Percentiles rank a stretch among this genome's conserved stretches.
These are phyloP conservation scores for Litchi chinensis DNA, from an alignment of 345 rosid genomes.

Conservation along the genomic window DNA sequence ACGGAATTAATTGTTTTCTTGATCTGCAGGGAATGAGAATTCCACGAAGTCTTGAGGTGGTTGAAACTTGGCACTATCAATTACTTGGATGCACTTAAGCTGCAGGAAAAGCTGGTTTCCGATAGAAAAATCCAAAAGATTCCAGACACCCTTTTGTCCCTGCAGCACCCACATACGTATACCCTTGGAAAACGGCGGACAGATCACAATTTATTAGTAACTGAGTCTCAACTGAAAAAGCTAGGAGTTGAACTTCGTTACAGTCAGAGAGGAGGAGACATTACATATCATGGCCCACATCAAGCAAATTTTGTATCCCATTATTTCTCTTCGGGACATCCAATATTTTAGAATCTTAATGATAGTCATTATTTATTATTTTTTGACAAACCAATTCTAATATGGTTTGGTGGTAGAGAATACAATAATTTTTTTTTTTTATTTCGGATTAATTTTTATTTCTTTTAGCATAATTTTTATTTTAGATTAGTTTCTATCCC, in stretches of 20 bases:
- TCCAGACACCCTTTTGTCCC: slow-evolving; percentile 66
- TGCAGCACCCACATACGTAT: slow-evolving; percentile 89
- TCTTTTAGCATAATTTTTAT: no score
- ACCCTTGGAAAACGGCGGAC: slow-evolving; percentile 79
- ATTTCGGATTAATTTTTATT: no score
- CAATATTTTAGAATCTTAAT: no score
- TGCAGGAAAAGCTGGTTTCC: slow-evolving; percentile 68
- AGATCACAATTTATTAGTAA: slow-evolving; percentile 72
- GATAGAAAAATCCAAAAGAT: slow-evolving; percentile 57
- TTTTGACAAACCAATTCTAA: no score
- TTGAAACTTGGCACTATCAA: slow-evolving; percentile 75
- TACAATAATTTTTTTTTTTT: no score
- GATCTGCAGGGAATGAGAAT: slow-evolving; percentile 62
- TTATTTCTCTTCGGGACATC: slow-evolving; percentile 73
- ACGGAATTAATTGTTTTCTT: slow-evolving; percentile 2
- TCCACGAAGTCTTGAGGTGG: slow-evolving; percentile 56
- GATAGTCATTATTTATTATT: no score
- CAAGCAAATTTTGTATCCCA: slow-evolving; percentile 84
- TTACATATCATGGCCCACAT: slow-evolving; percentile 88
- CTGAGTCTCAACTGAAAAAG: slow-evolving; percentile 58
- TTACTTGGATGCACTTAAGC: slow-evolving; percentile 76
- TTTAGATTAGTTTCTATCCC: no score
- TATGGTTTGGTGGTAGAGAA: no score
- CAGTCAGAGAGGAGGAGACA: slow-evolving; percentile 91
- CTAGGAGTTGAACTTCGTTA: slow-evolving; percentile 86